phyloP scores from a whole-genome alignment of 1,284 basidiomycete species.

The Cutaneotrichosporon spelunceum region DNA sequence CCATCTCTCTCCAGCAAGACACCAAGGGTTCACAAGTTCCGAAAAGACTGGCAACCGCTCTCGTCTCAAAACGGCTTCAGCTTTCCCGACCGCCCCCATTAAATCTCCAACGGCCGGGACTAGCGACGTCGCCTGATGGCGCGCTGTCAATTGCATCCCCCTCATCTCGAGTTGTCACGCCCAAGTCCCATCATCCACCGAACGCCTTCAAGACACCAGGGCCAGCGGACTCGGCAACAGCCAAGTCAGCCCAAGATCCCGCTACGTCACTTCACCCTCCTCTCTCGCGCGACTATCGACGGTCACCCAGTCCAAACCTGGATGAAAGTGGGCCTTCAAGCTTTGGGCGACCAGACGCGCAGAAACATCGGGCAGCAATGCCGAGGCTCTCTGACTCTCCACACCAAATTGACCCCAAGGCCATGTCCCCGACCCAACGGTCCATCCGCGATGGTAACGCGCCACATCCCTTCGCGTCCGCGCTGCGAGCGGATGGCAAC shows the following conservation, averaged over 20 bases:
- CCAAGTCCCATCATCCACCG: slow-evolving; percentile 21
- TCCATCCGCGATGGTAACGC: slow-evolving; percentile 5
- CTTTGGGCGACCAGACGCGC: not conserved
- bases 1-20: slow-evolving; percentile 9
- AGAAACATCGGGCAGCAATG: not conserved
- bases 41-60: slow-evolving; percentile 14
- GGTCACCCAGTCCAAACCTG: slow-evolving; percentile 39
- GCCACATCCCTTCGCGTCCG: slow-evolving; percentile 42
- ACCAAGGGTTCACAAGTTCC: slow-evolving; percentile 16
- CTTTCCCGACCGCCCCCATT: slow-evolving; percentile 25
- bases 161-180: slow-evolving; percentile 9
- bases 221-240: not conserved
- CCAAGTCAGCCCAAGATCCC: not conserved
- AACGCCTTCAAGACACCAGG: not conserved
- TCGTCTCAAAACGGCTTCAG: slow-evolving; percentile 27
- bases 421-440: slow-evolving; percentile 1
- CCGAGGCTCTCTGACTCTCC: not conserved
- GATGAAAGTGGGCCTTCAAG: not conserved
- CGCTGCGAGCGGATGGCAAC: not conserved
- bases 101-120: slow-evolving; percentile 22
- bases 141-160: slow-evolving; percentile 4
- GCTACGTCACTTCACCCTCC: slow-evolving; percentile 31
- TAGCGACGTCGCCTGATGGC: not conserved
- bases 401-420: not conserved
- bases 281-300: slow-evolving; percentile 29